These are phyloP conservation scores for Nemophila menziesii DNA, from an alignment of 257 asterid genomes.

Conservation along the genomic window DNA sequence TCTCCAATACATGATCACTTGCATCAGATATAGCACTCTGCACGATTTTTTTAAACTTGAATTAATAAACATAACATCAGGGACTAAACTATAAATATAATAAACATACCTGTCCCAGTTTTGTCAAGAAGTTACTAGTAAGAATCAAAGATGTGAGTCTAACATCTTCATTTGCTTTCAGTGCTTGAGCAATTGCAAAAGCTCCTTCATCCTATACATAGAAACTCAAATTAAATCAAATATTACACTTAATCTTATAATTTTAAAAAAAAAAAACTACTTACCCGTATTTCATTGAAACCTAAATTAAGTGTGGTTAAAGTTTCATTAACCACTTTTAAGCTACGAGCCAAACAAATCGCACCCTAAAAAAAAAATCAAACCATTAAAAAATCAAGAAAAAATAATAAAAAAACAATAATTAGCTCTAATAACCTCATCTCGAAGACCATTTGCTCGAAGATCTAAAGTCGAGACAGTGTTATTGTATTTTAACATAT, in stretches of 20 bases:
- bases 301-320: slow-evolving; percentile 80
- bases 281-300: slow-evolving; percentile 86
- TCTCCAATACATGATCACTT: slow-evolving; percentile 84
- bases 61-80: too few species aligned
- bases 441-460: slow-evolving; percentile 91
- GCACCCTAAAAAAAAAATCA: slow-evolving; percentile 69
- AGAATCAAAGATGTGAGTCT: slow-evolving; percentile 65
- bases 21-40: slow-evolving; percentile 95
- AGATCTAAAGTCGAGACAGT: slow-evolving; percentile 70
- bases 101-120: slow-evolving; percentile 67
- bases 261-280: slow-evolving; percentile 9
- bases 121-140: slow-evolving; percentile 82
- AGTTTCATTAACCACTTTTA: slow-evolving; percentile 83
- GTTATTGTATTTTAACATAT: slow-evolving; percentile 78
- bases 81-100: background rate
- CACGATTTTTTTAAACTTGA: slow-evolving; percentile 19
- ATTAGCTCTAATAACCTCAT: slow-evolving; percentile 41
- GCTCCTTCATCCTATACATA: slow-evolving; percentile 88
- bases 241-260: too few species aligned
- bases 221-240: slow-evolving; percentile 3
- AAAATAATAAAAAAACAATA: background rate
- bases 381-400: background rate
- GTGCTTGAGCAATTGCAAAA: slow-evolving; percentile 87
- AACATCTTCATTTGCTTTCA: slow-evolving; percentile 85
- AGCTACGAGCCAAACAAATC: slow-evolving; percentile 75